Evolutionary conservation across 129 eudicot genomes (phyloP).

Genomic region (Centaurea solstitialis): DNA sequence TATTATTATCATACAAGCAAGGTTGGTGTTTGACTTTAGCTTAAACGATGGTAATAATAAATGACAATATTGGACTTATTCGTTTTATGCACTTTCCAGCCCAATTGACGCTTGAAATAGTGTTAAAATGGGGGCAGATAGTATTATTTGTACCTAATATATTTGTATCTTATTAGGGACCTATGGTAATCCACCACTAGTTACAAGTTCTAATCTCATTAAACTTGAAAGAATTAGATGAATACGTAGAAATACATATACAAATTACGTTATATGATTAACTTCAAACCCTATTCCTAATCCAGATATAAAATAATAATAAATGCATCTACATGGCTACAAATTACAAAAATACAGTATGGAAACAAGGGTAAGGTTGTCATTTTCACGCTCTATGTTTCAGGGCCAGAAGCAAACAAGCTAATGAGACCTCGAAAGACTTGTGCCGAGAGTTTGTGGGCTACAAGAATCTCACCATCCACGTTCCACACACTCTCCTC

Average conservation of each 20-base stretch:
- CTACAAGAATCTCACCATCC: slow-evolving; percentile 70
- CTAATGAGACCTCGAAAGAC: slow-evolving; percentile 78
- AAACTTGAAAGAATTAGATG: neutral
- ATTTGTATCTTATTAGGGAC: no score
- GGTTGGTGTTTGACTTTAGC: no score
- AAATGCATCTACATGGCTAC: neutral
- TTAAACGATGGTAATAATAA: no score
- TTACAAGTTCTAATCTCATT: neutral
- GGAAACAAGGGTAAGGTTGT: neutral
- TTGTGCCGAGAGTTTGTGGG: slow-evolving; percentile 77
- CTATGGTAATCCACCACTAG: no score
- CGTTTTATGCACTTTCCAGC: no score
- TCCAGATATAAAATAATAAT: neutral
- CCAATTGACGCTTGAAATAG: no score
- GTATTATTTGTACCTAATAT: no score
- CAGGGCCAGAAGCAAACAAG: slow-evolving; percentile 74
- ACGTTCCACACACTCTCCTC: slow-evolving; percentile 72
- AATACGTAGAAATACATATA: neutral
- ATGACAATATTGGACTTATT: no score
- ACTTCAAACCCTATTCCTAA: neutral
- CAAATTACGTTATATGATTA: no score
- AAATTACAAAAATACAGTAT: neutral
- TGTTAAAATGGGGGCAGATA: no score
- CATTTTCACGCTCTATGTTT: slow-evolving; percentile 17
- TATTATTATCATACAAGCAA: no score